Base-by-base conservation (phyloP, 257 asterid species). In the Agastache rugosa region DNA sequence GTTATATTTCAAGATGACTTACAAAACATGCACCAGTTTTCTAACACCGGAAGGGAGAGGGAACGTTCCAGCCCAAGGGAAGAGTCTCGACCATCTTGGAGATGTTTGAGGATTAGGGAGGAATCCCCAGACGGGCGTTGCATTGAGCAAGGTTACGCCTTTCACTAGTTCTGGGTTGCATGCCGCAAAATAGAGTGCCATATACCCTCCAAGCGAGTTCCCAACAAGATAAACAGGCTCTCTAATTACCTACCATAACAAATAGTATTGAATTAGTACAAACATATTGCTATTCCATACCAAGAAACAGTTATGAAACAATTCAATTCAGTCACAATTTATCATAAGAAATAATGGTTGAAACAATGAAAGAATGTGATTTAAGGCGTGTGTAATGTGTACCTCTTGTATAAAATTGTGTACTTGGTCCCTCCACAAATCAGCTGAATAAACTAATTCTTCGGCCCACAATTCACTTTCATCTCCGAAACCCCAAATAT, bases 191-290 rank as follows among this genome's bases (percentile, higher is more conserved):
- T 90, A 92, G 60, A 94, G 91, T 5, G 97, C 97, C 72, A 90
- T 88, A 66, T 81, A 94, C 2, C 99, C 99, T 67, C 97, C 99
- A 9, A 94, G 97, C 0, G 99, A 94, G 77, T 94, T 94, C 64
- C 99, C 99, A 69, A 90, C 97, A 0, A 94, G 63, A 85, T 94
- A 94, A 76, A 89, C 97, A 1, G 99, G 99, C 77, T 94, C 99
- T 71, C 85, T 80, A 66, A 92, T 83, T 75, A 94, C 96, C 98
- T 94, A 85, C 66, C 78, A 67, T 56, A 75, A 55, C 64, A 72
- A 8, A n/a, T 29, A 29, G 19, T 44, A 42, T 71, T 77, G 74
- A 44, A 63, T 64, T 51, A 44, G 71, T 63, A 25, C 7, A 16
- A 54, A 48, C 39, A 54, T 59, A 67, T 63, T 50, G 11, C 20